Percentiles rank a stretch among this genome's conserved stretches.
These are phyloP conservation scores for Tripterygium wilfordii DNA, from an alignment of 177 flowering plant genomes.

Conservation along the genomic window DNA sequence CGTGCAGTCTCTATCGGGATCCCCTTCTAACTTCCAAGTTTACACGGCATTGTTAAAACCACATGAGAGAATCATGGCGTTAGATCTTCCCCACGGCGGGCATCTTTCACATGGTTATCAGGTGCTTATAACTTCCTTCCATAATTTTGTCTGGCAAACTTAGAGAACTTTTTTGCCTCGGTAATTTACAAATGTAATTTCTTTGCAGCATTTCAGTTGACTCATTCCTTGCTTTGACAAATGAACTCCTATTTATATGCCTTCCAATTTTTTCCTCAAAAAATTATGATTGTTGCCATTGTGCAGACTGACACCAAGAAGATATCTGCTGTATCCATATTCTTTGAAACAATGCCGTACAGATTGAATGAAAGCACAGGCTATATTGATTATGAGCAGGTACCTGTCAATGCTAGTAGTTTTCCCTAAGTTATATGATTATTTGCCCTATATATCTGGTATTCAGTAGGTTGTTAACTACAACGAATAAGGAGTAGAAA, in stretches of 20 bases:
- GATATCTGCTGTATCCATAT: slow-evolving; percentile 98
- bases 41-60: slow-evolving; percentile 75
- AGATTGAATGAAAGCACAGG: slow-evolving; percentile 96
- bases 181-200: no score
- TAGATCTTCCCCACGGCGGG: slow-evolving; percentile 91
- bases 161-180: no score
- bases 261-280: no score
- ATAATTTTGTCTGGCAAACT: no score
- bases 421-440: neutral
- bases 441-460: no score
- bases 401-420: slow-evolving; percentile 11
- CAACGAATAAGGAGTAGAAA: no score
- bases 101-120: slow-evolving; percentile 99
- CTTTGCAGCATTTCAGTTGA: no score
- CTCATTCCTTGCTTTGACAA: no score
- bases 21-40: slow-evolving; percentile 76
- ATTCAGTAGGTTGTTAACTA: no score
- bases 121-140: slow-evolving; percentile 43
- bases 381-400: slow-evolving; percentile 97
- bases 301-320: slow-evolving; percentile 98
- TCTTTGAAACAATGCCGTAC: slow-evolving; percentile 99
- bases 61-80: slow-evolving; percentile 82
- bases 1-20: slow-evolving; percentile 75
- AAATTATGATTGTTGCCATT: neutral
- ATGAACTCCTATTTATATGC: no score